A percentile compares a stretch with the other conserved stretches of the same genome.
These are phyloP conservation scores for Pseudoscleropodium purum DNA, from an alignment of 225 moss, liverwort and hornwort genomes.

Conservation along the genomic window DNA sequence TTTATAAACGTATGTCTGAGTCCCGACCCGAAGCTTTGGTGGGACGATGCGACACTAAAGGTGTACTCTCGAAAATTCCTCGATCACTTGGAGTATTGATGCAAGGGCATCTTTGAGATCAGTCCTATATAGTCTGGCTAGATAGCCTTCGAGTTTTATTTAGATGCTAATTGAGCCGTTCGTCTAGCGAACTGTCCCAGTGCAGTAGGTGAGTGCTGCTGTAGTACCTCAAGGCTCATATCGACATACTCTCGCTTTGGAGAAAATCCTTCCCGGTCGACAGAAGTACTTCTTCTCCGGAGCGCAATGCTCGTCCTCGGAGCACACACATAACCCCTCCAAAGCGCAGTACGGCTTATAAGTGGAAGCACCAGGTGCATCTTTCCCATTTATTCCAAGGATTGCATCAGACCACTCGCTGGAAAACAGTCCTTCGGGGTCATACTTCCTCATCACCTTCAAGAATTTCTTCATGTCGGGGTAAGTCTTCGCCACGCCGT, in stretches of 20 bases:
- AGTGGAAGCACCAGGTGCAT: neutral
- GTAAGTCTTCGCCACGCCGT: constrained; percentile 5
- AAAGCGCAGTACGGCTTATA: constrained; percentile 19
- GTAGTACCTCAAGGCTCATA: neutral
- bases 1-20: no score
- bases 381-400: neutral
- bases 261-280: constrained; percentile 16
- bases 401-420: constrained; percentile 25
- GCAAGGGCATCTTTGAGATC: neutral
- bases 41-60: no score
- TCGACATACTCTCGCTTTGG: constrained; percentile 14
- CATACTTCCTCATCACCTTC: constrained; percentile 9
- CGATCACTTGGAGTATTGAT: neutral
- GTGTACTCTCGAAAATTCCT: neutral
- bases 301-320: constrained; percentile 21
- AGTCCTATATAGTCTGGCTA: neutral
- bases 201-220: neutral
- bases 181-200: neutral
- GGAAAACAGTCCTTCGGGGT: constrained; percentile 15
- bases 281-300: constrained; percentile 19
- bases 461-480: constrained; percentile 1
- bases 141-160: neutral
- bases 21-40: neutral
- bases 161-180: neutral
- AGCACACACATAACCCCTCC: constrained; percentile 30